A percentile compares a stretch with the other conserved stretches of the same genome.
These are phyloP conservation scores for Fusarium equiseti DNA, from an alignment of 2,329 filamentous ascomycete genomes.

Conservation along the genomic window DNA sequence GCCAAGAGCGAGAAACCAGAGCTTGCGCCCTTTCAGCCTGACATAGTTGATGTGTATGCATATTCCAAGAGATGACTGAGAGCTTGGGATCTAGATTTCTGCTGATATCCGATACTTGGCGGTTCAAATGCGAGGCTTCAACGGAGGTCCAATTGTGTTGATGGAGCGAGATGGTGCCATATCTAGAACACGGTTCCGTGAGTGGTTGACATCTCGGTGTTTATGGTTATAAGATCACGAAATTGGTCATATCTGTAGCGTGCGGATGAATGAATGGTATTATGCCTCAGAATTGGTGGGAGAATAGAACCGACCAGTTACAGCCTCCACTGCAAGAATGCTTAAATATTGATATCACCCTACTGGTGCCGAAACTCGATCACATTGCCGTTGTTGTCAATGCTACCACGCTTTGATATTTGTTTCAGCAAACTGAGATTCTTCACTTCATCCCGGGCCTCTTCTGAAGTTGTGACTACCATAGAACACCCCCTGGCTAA, in stretches of 20 bases:
- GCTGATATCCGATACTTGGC: conserved; percentile 37
- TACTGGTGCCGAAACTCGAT: neutral
- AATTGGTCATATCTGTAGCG: conserved; percentile 12
- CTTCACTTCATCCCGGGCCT: neutral
- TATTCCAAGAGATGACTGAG: conserved; percentile 51
- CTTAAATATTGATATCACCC: neutral
- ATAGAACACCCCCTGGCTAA: conserved; percentile 18
- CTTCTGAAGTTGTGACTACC: neutral
- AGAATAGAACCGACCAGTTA: neutral
- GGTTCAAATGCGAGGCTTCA: conserved; percentile 11
- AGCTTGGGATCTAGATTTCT: conserved; percentile 30
- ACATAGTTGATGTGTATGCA: conserved; percentile 40
- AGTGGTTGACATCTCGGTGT: neutral
- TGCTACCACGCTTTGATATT: neutral
- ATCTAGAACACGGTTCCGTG: neutral
- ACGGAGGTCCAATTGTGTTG: conserved; percentile 11
- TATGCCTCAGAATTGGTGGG: conserved; percentile 2
- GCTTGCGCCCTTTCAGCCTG: conserved; percentile 40
- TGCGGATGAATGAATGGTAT: conserved; percentile 8
- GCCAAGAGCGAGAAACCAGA: conserved; percentile 47
- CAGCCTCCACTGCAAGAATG: neutral
- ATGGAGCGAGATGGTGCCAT: conserved; percentile 21
- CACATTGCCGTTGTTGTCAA: neutral
- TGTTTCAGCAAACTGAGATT: neutral
- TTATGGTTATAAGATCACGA: conserved; percentile 5